Percentiles rank a stretch among this genome's conserved stretches.
Conservation (phyloP, 768 basidiomycete species). For the Rhodotorula babjevae region DNA sequence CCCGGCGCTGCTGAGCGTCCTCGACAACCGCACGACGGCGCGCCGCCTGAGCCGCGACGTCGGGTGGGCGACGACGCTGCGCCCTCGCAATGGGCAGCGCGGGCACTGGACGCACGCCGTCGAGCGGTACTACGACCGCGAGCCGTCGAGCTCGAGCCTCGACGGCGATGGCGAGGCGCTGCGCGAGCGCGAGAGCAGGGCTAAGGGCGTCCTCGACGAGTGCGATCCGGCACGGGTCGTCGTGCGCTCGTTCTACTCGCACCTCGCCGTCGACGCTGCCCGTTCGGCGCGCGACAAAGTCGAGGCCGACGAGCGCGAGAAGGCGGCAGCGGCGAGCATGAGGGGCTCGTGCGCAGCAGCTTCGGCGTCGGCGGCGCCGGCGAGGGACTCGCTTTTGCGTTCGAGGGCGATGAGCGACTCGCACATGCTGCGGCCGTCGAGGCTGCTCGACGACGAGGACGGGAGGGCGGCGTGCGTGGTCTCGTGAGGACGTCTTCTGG, state of each 20-base stretch:
- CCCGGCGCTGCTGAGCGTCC: constrained; percentile 15
- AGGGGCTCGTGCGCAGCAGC: too few relatives aligned
- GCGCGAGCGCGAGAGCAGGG: background rate
- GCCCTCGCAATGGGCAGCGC: constrained; percentile 14
- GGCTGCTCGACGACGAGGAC: background rate
- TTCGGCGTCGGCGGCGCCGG: background rate
- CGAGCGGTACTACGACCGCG: constrained; percentile 19
- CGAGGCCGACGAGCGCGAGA: background rate
- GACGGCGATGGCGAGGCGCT: background rate
- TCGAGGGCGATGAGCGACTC: constrained; percentile 11
- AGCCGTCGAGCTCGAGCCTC: background rate
- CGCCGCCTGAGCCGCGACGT: background rate
- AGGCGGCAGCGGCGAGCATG: too few relatives aligned
- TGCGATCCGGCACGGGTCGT: constrained; percentile 69
- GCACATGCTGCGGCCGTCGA: background rate
- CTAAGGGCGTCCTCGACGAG: constrained; percentile 64
- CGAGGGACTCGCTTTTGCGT: background rate
- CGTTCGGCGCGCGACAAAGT: background rate
- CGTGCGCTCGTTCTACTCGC: constrained; percentile 76
- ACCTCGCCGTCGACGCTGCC: constrained; percentile 79
- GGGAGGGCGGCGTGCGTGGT: background rate
- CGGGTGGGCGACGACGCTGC: background rate
- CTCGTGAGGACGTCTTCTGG: background rate
- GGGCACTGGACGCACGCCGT: constrained; percentile 20
- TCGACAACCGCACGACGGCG: constrained; percentile 18